These are phyloP conservation scores for Tolypocladium inflatum DNA, from an alignment of 2,329 filamentous ascomycete genomes.

Conservation along the genomic window DNA sequence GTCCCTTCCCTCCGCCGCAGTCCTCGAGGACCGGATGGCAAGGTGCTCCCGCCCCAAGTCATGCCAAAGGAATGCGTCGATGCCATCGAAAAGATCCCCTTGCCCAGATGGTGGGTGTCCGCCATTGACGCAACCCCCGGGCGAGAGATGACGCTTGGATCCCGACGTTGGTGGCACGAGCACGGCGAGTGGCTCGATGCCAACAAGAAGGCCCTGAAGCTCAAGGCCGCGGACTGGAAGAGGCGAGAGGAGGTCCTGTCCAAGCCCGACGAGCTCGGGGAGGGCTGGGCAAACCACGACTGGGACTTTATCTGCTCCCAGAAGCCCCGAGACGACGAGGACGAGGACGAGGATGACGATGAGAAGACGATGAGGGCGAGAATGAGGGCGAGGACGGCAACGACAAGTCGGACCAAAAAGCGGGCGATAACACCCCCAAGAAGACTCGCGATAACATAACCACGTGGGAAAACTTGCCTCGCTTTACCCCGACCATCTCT, in stretches of 20 bases:
- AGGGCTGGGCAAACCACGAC: slow-evolving; percentile 7
- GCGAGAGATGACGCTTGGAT: slow-evolving; percentile 7
- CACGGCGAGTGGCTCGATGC: slow-evolving; percentile 9
- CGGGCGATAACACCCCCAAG: too few relatives aligned
- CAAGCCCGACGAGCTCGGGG: slow-evolving; percentile 3
- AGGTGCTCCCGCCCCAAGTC: slow-evolving; percentile 7
- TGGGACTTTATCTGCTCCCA: slow-evolving; percentile 11
- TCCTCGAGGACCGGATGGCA: slow-evolving; percentile 6
- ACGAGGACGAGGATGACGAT: background rate
- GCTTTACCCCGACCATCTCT: slow-evolving; percentile 9
- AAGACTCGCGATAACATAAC: too few relatives aligned
- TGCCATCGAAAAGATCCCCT: slow-evolving; percentile 4
- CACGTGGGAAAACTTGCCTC: slow-evolving; percentile 4
- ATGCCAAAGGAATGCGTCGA: slow-evolving; percentile 8
- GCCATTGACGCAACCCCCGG: slow-evolving; percentile 10
- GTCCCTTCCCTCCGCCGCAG: slow-evolving; percentile 2
- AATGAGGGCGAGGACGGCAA: background rate
- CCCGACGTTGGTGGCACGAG: slow-evolving; percentile 11
- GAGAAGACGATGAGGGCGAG: background rate
- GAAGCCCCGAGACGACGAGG: background rate
- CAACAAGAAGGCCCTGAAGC: slow-evolving; percentile 8
- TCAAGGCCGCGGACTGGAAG: slow-evolving; percentile 10
- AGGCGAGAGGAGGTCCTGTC: slow-evolving; percentile 9
- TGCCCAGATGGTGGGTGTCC: slow-evolving; percentile 6
- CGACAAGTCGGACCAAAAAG: background rate